Conservation (phyloP, 495 filamentous ascomycete species). For the Copromyces sp. region DNA sequence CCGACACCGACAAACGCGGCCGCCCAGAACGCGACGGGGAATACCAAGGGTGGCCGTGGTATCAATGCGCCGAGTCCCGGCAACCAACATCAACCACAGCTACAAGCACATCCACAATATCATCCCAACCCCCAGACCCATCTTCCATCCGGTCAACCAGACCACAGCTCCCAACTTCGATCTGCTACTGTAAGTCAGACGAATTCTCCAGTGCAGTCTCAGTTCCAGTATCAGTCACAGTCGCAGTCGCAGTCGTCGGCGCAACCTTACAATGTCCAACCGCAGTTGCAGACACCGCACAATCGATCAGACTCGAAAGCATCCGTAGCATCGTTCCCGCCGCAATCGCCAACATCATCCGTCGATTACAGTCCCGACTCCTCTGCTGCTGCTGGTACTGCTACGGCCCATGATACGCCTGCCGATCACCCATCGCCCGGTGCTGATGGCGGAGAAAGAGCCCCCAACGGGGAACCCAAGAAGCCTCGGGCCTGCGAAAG, state of each 20-base stretch:
- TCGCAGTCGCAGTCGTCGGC: neutral
- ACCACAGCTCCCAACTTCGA: neutral
- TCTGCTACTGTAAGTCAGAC: neutral
- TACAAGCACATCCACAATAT: neutral
- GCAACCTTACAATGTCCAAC: neutral
- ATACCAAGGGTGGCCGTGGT: neutral
- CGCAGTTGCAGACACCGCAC: neutral
- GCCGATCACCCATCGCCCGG: conserved; percentile 2
- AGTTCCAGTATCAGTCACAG: neutral
- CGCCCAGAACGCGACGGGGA: neutral
- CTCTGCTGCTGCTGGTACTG: neutral
- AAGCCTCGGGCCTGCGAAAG: conserved; percentile 86
- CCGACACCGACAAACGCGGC: neutral
- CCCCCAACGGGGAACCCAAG: conserved; percentile 50
- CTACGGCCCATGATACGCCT: neutral
- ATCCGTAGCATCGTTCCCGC: neutral
- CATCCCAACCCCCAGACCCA: neutral
- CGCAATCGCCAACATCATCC: neutral
- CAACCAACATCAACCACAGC: neutral
- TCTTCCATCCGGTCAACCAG: neutral
- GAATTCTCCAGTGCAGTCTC: neutral
- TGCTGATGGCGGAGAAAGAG: conserved; percentile 14
- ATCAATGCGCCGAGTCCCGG: neutral
- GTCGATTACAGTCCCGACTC: neutral
- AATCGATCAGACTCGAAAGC: too few species aligned